These are phyloP conservation scores for Ustilago trichophora DNA, from an alignment of 1,284 basidiomycete species.

Conservation along the genomic window DNA sequence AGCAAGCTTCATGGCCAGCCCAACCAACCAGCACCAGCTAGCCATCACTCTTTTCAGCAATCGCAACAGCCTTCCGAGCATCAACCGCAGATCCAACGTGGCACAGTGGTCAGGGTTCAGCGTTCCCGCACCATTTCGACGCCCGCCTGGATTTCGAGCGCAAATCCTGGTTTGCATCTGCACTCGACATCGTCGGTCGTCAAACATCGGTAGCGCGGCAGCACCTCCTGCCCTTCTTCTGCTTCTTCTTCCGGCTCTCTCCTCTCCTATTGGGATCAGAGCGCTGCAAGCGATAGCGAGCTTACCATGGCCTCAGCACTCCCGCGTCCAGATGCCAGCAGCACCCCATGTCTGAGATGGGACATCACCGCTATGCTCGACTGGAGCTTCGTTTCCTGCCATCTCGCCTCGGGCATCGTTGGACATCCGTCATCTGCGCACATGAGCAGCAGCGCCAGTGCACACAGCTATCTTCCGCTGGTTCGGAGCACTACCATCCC, in stretches of 20 bases:
- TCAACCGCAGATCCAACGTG: too few relatives aligned
- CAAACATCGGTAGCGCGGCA: not conserved
- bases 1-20: slow-evolving; percentile 4
- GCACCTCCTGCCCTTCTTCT: slow-evolving; percentile 8
- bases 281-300: slow-evolving; percentile 19
- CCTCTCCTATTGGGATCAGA: slow-evolving; percentile 29
- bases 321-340: slow-evolving; percentile 8
- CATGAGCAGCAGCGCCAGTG: not conserved
- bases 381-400: slow-evolving; percentile 12
- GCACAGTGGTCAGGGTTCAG: too few relatives aligned
- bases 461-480: slow-evolving; percentile 10
- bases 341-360: slow-evolving; percentile 13
- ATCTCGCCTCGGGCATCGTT: slow-evolving; percentile 10
- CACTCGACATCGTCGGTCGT: slow-evolving; percentile 4
- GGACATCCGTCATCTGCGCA: slow-evolving; percentile 2
- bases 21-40: slow-evolving; percentile 8
- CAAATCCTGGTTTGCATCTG: slow-evolving; percentile 2
- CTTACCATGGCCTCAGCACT: slow-evolving; percentile 19
- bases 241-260: slow-evolving; percentile 27
- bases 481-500: slow-evolving; percentile 13
- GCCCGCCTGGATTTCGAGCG: slow-evolving; percentile 16
- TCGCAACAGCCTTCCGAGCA: too few relatives aligned
- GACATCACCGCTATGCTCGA: slow-evolving; percentile 27
- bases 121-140: slow-evolving; percentile 11
- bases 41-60: not conserved